Evolutionary conservation across 2,329 filamentous ascomycete species (phyloP).

Genomic region (Neofusicoccum sp.): DNA sequence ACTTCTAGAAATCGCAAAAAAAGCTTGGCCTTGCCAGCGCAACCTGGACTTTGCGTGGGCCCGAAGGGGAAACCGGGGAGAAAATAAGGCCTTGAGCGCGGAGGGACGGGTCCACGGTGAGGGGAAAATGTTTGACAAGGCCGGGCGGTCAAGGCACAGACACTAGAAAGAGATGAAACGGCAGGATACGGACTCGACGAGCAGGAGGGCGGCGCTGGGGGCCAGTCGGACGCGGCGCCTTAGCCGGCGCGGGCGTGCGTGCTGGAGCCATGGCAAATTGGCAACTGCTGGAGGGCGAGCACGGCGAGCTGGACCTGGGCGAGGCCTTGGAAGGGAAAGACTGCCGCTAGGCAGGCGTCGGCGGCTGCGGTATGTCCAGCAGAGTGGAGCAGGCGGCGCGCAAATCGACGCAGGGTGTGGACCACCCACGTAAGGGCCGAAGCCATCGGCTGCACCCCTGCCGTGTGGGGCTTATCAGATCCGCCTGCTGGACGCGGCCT

Average conservation of each 20-base stretch:
- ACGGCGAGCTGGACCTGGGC: neutral
- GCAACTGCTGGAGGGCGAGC: too few species aligned
- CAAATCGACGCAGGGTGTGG: neutral
- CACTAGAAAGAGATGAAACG: neutral
- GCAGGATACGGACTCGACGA: neutral
- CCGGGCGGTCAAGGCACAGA: neutral
- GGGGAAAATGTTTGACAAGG: neutral
- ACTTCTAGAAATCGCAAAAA: neutral
- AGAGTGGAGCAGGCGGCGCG: neutral
- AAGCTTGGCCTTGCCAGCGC: conserved; percentile 5
- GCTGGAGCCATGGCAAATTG: neutral
- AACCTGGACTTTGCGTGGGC: neutral
- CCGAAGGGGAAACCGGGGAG: conserved; percentile 2
- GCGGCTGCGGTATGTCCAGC: neutral
- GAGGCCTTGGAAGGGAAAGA: neutral
- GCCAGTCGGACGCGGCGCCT: neutral
- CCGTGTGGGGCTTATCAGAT: conserved; percentile 19
- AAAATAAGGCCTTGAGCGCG: neutral
- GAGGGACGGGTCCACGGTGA: neutral
- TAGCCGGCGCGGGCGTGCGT: neutral
- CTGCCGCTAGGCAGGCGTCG: neutral
- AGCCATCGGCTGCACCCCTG: neutral
- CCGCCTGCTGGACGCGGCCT: conserved; percentile 8
- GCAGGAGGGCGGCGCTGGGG: conserved; percentile 2
- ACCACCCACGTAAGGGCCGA: conserved; percentile 4